Percentiles rank a stretch among this genome's conserved stretches.
phyloP scores from a whole-genome alignment of 352 stramenopile genomes.

The Pythium periplocum region DNA sequence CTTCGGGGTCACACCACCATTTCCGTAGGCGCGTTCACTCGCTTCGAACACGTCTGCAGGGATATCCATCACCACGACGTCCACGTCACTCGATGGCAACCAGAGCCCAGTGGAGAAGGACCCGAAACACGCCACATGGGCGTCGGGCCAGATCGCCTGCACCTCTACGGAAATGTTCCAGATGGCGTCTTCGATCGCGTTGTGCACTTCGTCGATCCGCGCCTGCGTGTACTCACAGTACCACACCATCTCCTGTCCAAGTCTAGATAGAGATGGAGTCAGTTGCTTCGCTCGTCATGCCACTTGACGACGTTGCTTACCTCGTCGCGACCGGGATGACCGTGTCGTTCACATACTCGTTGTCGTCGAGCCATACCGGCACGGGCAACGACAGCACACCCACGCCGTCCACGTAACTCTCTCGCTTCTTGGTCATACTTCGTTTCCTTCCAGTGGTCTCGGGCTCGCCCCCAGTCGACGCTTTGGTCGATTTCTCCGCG shows the following conservation, averaged over 20 bases:
- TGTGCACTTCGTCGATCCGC: slow-evolving; percentile 44
- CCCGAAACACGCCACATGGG: slow-evolving; percentile 69
- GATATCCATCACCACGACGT: slow-evolving; percentile 82
- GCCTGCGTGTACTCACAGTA: slow-evolving; percentile 64
- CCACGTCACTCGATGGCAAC: slow-evolving; percentile 84
- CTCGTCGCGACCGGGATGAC: slow-evolving; percentile 29
- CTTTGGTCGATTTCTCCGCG: neutral
- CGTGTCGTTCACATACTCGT: slow-evolving; percentile 26
- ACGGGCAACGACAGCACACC: slow-evolving; percentile 12
- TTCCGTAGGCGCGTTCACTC: too few relatives aligned
- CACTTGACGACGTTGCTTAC: slow-evolving; percentile 3
- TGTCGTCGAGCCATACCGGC: slow-evolving; percentile 28
- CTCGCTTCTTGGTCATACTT: slow-evolving; percentile 11
- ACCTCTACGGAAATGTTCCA: slow-evolving; percentile 59
- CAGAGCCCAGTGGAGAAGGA: slow-evolving; percentile 85
- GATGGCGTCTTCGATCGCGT: slow-evolving; percentile 68
- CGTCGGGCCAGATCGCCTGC: slow-evolving; percentile 69
- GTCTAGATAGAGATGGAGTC: slow-evolving; percentile 10
- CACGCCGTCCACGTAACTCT: neutral
- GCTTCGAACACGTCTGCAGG: neutral
- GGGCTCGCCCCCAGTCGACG: neutral
- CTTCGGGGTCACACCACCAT: slow-evolving; percentile 1
- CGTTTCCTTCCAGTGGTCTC: slow-evolving; percentile 2
- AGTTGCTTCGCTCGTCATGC: neutral
- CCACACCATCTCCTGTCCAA: slow-evolving; percentile 55